Evolutionary conservation across 2,329 filamentous ascomycete species (phyloP).

Genomic region (Exophiala spinifera): DNA sequence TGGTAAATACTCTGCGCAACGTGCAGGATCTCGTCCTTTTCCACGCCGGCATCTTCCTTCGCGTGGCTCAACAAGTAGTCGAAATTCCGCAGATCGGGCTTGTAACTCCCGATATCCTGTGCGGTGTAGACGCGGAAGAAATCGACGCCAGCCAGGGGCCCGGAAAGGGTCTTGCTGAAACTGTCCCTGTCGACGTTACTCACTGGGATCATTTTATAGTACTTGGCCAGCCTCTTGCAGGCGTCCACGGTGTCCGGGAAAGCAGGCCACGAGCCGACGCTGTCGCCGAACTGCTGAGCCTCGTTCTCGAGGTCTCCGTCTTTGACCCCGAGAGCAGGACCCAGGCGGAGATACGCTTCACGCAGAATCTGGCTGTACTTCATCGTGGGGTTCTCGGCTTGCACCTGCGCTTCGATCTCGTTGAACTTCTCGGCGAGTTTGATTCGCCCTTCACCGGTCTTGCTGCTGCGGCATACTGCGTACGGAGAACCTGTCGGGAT

Average conservation of each 20-base stretch:
- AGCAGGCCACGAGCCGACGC: slow-evolving; percentile 52
- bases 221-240: slow-evolving; percentile 46
- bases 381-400: slow-evolving; percentile 54
- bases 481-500: slow-evolving; percentile 10
- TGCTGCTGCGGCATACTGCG: slow-evolving; percentile 9
- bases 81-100: slow-evolving; percentile 65
- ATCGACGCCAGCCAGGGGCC: slow-evolving; percentile 50
- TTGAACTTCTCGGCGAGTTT: slow-evolving; percentile 28
- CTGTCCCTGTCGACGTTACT: slow-evolving; percentile 56
- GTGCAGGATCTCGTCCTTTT: slow-evolving; percentile 59
- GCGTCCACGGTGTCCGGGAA: slow-evolving; percentile 58
- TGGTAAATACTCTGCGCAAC: slow-evolving; percentile 65
- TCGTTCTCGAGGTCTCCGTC: slow-evolving; percentile 31
- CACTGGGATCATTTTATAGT: slow-evolving; percentile 56
- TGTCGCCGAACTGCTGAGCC: slow-evolving; percentile 46
- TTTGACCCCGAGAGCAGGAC: slow-evolving; percentile 7
- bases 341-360: slow-evolving; percentile 9
- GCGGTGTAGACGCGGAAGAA: slow-evolving; percentile 69
- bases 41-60: slow-evolving; percentile 53
- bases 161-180: slow-evolving; percentile 47
- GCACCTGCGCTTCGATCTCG: slow-evolving; percentile 48
- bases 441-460: not conserved
- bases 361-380: slow-evolving; percentile 59
- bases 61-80: slow-evolving; percentile 59
- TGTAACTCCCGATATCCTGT: slow-evolving; percentile 68